These are phyloP conservation scores for Entomophthora muscae DNA, from an alignment of 371 early-diverging fungal genomes.

Conservation along the genomic window DNA sequence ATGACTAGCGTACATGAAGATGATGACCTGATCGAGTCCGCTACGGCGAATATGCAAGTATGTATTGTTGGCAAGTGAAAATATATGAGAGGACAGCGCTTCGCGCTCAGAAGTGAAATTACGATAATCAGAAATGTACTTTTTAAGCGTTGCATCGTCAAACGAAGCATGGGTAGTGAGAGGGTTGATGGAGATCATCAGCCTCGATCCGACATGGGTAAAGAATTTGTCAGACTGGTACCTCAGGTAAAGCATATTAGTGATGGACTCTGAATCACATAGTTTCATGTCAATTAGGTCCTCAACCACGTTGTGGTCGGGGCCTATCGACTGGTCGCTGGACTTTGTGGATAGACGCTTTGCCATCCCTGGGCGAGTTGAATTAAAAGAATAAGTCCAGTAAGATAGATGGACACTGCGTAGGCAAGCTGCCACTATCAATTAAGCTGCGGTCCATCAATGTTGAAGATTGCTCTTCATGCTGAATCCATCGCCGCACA, in stretches of 20 bases:
- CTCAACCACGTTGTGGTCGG: conserved; percentile 13
- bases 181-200: conserved; percentile 33
- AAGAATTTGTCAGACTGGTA: conserved; percentile 35
- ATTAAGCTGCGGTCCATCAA: too few relatives aligned
- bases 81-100: conserved; percentile 68
- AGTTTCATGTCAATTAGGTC: conserved; percentile 23
- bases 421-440: too few relatives aligned
- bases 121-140: conserved; percentile 53
- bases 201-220: conserved; percentile 39
- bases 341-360: not conserved
- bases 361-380: too few relatives aligned
- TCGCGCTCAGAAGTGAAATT: conserved; percentile 11
- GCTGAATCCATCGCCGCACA: too few relatives aligned
- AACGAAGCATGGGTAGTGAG: conserved; percentile 23
- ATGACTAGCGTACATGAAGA: conserved; percentile 31
- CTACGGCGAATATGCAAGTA: conserved; percentile 69
- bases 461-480: too few relatives aligned
- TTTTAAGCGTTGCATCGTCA: conserved; percentile 25
- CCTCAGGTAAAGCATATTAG: conserved; percentile 28
- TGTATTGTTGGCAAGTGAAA: conserved; percentile 48
- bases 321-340: not conserved
- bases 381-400: too few relatives aligned
- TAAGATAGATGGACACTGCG: too few relatives aligned
- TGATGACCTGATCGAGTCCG: conserved; percentile 63
- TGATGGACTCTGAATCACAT: conserved; percentile 26